These are phyloP conservation scores for Magnolia sinica DNA, from an alignment of 164 flowering plant species.

Conservation along the genomic window DNA sequence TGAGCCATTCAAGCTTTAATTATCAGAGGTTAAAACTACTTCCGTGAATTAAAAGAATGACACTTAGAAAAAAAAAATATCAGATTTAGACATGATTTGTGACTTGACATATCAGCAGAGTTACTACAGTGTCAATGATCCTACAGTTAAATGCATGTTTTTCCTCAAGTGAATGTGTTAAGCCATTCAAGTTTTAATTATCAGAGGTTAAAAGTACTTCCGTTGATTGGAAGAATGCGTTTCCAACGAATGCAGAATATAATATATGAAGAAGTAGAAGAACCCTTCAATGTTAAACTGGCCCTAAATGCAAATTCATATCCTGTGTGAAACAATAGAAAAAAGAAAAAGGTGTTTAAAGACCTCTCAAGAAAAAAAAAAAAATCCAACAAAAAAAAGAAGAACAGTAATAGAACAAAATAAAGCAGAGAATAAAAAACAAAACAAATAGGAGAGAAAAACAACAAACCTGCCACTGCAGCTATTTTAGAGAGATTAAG, in stretches of 20 bases:
- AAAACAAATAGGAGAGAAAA: neutral
- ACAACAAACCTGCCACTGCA: conserved; percentile 59
- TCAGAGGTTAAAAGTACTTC: neutral
- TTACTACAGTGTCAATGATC: neutral
- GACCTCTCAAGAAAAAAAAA: neutral
- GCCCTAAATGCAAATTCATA: no score
- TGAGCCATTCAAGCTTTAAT: neutral
- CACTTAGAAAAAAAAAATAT: no score
- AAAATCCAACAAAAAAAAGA: neutral
- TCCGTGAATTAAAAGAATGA: no score
- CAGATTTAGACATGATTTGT: no score
- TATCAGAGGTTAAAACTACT: neutral
- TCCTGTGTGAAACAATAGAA: no score
- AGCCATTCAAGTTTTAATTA: neutral
- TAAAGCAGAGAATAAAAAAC: neutral
- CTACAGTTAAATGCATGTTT: neutral
- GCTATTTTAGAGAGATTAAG: conserved; percentile 85
- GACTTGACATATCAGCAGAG: no score
- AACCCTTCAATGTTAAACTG: no score
- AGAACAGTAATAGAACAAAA: neutral
- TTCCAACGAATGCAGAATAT: no score
- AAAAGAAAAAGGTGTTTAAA: neutral
- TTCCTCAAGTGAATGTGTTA: neutral
- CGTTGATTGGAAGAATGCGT: no score
- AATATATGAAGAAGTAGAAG: no score